Conservation (phyloP, 2,329 filamentous ascomycete species). For the Rosellinia necatrix region DNA sequence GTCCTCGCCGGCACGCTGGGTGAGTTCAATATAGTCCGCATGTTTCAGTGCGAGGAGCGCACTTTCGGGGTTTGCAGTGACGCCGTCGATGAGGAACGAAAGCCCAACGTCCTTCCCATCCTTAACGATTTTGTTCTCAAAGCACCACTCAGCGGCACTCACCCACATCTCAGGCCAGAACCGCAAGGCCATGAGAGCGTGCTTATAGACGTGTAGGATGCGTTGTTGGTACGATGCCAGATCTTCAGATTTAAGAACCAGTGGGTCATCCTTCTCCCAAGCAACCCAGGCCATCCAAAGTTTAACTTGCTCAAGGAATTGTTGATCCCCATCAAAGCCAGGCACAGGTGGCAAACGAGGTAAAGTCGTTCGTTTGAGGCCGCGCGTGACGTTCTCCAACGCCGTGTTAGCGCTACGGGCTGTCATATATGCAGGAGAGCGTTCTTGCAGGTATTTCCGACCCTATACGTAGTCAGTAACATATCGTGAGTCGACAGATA, state of each 20-base stretch:
- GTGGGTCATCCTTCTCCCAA: slow-evolving; percentile 92
- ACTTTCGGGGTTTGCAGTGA: slow-evolving; percentile 90
- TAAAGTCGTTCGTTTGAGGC: slow-evolving; percentile 75
- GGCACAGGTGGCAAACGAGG: slow-evolving; percentile 81
- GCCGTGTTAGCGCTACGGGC: slow-evolving; percentile 89
- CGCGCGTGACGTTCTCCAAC: slow-evolving; percentile 83
- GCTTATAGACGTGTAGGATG: slow-evolving; percentile 88
- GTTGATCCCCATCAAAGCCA: slow-evolving; percentile 84
- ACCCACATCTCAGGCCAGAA: slow-evolving; percentile 98
- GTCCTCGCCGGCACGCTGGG: slow-evolving; percentile 75
- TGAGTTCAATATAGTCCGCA: slow-evolving; percentile 83
- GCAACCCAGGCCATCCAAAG: slow-evolving; percentile 93
- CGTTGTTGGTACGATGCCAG: slow-evolving; percentile 74
- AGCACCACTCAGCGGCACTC: slow-evolving; percentile 91
- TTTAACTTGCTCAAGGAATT: slow-evolving; percentile 82
- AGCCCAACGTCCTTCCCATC: slow-evolving; percentile 68
- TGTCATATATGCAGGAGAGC: slow-evolving; percentile 93
- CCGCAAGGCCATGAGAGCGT: slow-evolving; percentile 87
- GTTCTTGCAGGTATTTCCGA: slow-evolving; percentile 91
- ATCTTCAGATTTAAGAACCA: slow-evolving; percentile 85
- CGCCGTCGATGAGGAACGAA: slow-evolving; percentile 79
- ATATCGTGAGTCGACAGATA: slow-evolving; percentile 16
- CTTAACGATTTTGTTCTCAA: slow-evolving; percentile 66
- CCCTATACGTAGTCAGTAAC: slow-evolving; percentile 59
- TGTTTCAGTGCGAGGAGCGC: slow-evolving; percentile 87